Evolutionary conservation across 1,284 basidiomycete genomes (phyloP).

Genomic region (Trametes sp.): DNA sequence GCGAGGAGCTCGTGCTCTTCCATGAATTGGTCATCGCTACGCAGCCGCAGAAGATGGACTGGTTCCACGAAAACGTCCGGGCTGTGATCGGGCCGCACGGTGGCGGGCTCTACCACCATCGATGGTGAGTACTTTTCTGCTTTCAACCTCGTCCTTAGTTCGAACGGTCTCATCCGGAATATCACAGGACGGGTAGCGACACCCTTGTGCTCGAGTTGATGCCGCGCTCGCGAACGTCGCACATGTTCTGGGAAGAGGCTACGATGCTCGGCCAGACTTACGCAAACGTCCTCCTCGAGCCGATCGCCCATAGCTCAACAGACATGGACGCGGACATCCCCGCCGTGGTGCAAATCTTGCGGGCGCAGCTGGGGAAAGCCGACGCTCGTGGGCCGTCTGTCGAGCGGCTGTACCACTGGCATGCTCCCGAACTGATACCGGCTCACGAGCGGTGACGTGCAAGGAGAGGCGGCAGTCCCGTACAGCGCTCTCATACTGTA

Average conservation of each 20-base stretch:
- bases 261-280: slow-evolving; percentile 15
- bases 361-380: slow-evolving; percentile 5
- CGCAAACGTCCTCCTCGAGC: slow-evolving; percentile 10
- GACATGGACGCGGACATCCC: slow-evolving; percentile 19
- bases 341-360: slow-evolving; percentile 3
- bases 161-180: not conserved
- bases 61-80: slow-evolving; percentile 23
- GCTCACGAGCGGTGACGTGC: not conserved
- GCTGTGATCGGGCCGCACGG: slow-evolving; percentile 22
- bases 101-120: slow-evolving; percentile 21
- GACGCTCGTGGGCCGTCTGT: slow-evolving; percentile 1
- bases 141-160: not conserved
- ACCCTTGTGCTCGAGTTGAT: slow-evolving; percentile 21
- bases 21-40: slow-evolving; percentile 9
- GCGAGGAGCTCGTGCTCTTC: slow-evolving; percentile 24
- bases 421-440: slow-evolving; percentile 10
- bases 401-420: slow-evolving; percentile 14
- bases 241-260: slow-evolving; percentile 24
- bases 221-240: slow-evolving; percentile 11
- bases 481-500: too few relatives aligned
- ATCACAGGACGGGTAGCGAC: slow-evolving; percentile 9
- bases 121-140: slow-evolving; percentile 9
- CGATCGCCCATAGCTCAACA: not conserved
- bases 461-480: too few relatives aligned
- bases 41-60: slow-evolving; percentile 17